Base-by-base conservation (phyloP, 2,329 filamentous ascomycete species). In the Nigrospora osmanthi region DNA sequence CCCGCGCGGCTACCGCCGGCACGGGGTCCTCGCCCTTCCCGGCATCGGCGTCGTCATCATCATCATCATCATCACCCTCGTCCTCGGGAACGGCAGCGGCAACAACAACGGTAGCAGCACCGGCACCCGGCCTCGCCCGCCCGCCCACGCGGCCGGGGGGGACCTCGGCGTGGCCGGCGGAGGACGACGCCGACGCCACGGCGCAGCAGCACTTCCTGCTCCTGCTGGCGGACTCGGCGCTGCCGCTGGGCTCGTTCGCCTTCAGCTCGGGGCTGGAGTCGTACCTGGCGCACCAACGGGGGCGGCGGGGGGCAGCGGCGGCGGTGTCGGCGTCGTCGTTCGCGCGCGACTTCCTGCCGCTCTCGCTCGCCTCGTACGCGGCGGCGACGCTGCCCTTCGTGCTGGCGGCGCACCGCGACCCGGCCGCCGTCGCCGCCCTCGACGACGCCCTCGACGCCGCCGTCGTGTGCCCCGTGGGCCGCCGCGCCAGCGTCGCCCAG, bases 241-340 rank as follows among this genome's bases (percentile, higher is more conserved):
- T 93, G 3, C 87, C 87, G 1, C 73, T 93, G 0, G 87, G 87
- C 46, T 88, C 87, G n/a, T 93, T 93, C 66, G 87, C 87, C 56
- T 93, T 91, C 69, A 87, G 82, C 69, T 85, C 80, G 54, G 87
- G 87, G 3, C 76, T 93, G 14, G 87, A 93, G 67, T 91, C 87
- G 35, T 91, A 85, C 62, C 79, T 90, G 15, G 83, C 84, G 4
- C 87, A 93, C 68, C 71, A 72, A 53, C 68, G 64, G 33, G 46
- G 44, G 49, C 23, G 32, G 52, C 19, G 13, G 45, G 40, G 33
- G 19, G 23, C 32, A 32, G 14, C 47, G n/a, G 11, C 43, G 33
- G 45, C 51, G 6, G 62, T 61, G 35, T 49, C 62, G 15, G 58
- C 67, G 16, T 61, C 68, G 17, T 71, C 72, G 17, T 85, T 89